A percentile compares a stretch with the other conserved stretches of the same genome.
Conservation (phyloP, 257 asterid genomes). For the Hygrophila difformis region DNA sequence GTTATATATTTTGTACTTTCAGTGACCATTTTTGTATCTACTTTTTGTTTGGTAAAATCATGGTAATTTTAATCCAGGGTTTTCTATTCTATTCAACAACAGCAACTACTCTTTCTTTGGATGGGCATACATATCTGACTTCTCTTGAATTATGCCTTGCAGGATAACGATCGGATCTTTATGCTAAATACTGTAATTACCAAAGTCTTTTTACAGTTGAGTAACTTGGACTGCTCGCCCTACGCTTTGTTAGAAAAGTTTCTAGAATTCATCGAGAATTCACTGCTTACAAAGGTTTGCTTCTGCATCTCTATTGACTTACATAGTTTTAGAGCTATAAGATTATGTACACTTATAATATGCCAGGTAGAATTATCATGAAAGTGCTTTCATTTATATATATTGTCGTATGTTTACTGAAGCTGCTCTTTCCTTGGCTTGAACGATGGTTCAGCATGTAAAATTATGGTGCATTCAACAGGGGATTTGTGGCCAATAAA, state of each 20-base stretch:
- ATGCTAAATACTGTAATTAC: slow-evolving; percentile 53
- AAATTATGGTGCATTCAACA: background rate
- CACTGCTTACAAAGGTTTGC: slow-evolving; percentile 59
- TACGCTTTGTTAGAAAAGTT: slow-evolving; percentile 51
- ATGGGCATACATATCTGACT: slow-evolving; percentile 13
- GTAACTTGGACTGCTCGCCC: slow-evolving; percentile 36
- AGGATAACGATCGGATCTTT: slow-evolving; percentile 63
- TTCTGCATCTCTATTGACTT: slow-evolving; percentile 10
- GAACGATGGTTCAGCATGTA: background rate
- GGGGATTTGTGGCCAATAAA: background rate
- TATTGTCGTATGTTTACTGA: background rate
- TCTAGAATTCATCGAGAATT: slow-evolving; percentile 62
- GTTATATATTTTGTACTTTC: slow-evolving; percentile 9
- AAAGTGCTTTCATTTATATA: slow-evolving; percentile 1
- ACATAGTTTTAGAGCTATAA: slow-evolving; percentile 9
- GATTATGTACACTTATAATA: background rate
- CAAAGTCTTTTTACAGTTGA: slow-evolving; percentile 55
- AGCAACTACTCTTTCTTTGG: slow-evolving; percentile 1
- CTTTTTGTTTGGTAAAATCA: slow-evolving; percentile 1
- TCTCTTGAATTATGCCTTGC: slow-evolving; percentile 28
- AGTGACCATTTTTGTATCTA: slow-evolving; percentile 10
- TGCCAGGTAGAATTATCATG: slow-evolving; percentile 6
- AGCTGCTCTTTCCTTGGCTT: background rate
- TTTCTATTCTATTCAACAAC: slow-evolving; percentile 3
- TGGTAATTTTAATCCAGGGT: background rate